Evolutionary conservation across 2,329 filamentous ascomycete genomes (phyloP), one percentile per base, ranked within the genome.

Genomic region (Myriangium duriaei): DNA sequence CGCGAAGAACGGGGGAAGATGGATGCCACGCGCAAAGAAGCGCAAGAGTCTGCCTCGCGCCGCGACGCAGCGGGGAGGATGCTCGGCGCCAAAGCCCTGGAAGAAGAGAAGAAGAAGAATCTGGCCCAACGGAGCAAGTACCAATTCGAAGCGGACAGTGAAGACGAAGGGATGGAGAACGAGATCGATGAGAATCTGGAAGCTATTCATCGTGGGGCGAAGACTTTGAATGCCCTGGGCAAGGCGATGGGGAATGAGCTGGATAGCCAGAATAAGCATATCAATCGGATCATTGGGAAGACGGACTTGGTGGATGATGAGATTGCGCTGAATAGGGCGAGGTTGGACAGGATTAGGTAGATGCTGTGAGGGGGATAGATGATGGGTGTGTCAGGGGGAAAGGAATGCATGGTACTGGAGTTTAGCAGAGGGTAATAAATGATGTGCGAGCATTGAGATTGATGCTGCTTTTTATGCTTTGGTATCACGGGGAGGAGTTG

Each of bases 261-360:
- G 15, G 77, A 84, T 44, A 64, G 71, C 41, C 82, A 92, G 63
- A 92, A 92, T 60, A 71, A 71, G 50, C 71, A 78, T 51, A 79
- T 94, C 52, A 78, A 81, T 45, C 71, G 77, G 42, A 84, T 95
- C 53, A 81, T 73, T 47, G 65, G 65, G 47, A 53, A 46, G 83
- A 88, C 79, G 61, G 85, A 93, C 56, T 72, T 69, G 49, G 82
- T 93, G 48, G 81, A 86, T 58, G 81, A 88, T 48, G 74, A 81
- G 53, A 82, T 88, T 51, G 75, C 76, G 42, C 76, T 84, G 71
- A 87, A 87, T 65, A 70, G 80, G 47, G 75, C 79, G 51, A 72
- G 75, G 49, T 57, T 86, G 57, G 75, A 80, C 51, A 70, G 78
- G 34, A 76, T 79, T 47, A 60, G 61, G 44, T 68, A 62, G n/a